Conservation (phyloP, 495 filamentous ascomycete species). For the Letharia columbiana region DNA sequence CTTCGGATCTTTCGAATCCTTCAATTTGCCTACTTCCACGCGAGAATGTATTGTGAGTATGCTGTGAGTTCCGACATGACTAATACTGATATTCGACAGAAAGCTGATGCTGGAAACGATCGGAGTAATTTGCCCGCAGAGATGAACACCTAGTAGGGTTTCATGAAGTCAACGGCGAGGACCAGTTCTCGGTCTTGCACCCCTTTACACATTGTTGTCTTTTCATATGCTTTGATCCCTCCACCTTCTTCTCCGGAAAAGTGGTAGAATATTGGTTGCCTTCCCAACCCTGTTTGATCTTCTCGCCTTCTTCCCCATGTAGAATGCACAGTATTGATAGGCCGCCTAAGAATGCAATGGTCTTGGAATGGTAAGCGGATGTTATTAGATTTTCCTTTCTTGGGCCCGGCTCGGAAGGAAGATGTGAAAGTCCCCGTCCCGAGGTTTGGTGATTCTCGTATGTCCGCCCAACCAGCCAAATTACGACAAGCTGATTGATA, state of each 20-base stretch:
- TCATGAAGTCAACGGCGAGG: no score
- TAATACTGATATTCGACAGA: neutral
- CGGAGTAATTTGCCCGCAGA: neutral
- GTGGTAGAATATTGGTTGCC: neutral
- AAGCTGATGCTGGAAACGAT: neutral
- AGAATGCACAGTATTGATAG: neutral
- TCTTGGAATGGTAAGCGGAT: neutral
- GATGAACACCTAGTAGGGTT: neutral
- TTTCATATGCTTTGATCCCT: neutral
- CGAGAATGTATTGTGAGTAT: neutral
- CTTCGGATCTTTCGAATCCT: neutral
- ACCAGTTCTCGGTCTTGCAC: no score
- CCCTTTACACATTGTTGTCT: neutral
- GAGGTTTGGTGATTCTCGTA: neutral
- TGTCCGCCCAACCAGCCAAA: neutral
- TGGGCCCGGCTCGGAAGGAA: neutral
- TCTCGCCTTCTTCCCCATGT: neutral
- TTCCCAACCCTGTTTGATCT: neutral
- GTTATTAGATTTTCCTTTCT: no score
- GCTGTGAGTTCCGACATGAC: neutral
- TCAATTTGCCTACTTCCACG: neutral
- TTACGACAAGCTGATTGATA: neutral
- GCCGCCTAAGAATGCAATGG: neutral
- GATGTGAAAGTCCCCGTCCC: neutral
- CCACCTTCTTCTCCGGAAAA: neutral